A percentile compares a stretch with the other conserved stretches of the same genome.
phyloP scores from a whole-genome alignment of 1,284 basidiomycete species.

The Ceratobasidium sp. region DNA sequence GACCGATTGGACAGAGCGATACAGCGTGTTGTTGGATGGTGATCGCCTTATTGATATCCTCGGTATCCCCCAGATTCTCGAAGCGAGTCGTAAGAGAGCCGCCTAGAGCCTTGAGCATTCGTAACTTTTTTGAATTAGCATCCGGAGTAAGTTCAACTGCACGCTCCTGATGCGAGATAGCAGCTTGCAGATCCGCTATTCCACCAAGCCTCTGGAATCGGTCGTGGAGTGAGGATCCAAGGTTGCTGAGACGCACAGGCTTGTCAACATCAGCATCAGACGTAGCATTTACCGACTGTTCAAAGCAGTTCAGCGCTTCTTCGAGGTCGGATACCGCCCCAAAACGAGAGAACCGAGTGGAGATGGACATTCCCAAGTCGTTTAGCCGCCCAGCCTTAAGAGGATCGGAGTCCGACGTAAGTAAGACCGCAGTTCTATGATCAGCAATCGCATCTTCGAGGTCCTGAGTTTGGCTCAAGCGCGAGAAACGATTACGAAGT shows the following conservation, averaged over 20 bases:
- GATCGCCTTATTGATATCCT: conserved; percentile 20
- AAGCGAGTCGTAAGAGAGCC: neutral
- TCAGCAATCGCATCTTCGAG: conserved; percentile 10
- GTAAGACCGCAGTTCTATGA: neutral
- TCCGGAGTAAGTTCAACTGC: conserved; percentile 18
- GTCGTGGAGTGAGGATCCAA: neutral
- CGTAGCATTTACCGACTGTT: neutral
- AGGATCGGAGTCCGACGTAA: neutral
- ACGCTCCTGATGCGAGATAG: neutral
- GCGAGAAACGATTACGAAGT: neutral
- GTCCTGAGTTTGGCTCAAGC: neutral
- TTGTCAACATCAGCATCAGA: neutral
- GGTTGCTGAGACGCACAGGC: neutral
- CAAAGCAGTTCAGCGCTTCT: neutral
- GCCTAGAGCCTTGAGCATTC: neutral
- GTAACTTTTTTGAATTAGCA: neutral
- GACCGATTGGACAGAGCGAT: neutral
- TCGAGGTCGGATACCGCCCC: neutral
- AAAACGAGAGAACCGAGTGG: neutral
- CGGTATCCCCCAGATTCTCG: neutral
- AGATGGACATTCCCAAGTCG: conserved; percentile 13
- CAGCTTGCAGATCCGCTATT: neutral
- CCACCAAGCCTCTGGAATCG: neutral
- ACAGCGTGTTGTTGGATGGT: neutral
- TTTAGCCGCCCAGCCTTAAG: neutral